These are phyloP conservation scores for Clonostachys sp. DNA, from an alignment of 2,329 filamentous ascomycete genomes.

Conservation along the genomic window DNA sequence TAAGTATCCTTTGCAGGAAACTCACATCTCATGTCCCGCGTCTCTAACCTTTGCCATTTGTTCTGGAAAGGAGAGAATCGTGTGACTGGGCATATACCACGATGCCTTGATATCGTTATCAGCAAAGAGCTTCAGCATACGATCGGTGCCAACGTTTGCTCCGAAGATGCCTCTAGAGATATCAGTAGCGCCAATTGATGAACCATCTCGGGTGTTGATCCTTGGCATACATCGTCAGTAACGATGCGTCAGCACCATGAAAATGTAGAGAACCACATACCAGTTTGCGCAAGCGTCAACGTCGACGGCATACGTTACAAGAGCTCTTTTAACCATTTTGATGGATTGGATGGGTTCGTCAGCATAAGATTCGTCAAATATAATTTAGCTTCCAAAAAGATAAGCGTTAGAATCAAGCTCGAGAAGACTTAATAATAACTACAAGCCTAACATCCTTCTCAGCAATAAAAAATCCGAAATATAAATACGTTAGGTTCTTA, in stretches of 20 bases:
- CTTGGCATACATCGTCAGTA: constrained; percentile 1
- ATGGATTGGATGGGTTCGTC: not conserved
- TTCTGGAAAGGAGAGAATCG: constrained; percentile 8
- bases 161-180: constrained; percentile 10
- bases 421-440: too few species aligned
- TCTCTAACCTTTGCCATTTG: constrained; percentile 11
- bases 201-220: constrained; percentile 8
- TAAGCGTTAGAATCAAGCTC: too few species aligned
- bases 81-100: constrained; percentile 10
- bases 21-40: constrained; percentile 8
- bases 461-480: too few species aligned
- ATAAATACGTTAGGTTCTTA: too few species aligned
- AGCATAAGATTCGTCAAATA: too few species aligned
- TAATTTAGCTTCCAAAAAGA: too few species aligned
- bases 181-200: constrained; percentile 3
- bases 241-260: not conserved
- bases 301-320: constrained; percentile 5
- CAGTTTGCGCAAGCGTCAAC: constrained; percentile 8
- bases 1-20: too few species aligned
- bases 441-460: too few species aligned
- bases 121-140: constrained; percentile 9
- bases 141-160: constrained; percentile 8
- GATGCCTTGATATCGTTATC: constrained; percentile 10
- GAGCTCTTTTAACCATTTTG: constrained; percentile 2
- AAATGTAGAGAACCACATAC: not conserved